A percentile compares a stretch with the other conserved stretches of the same genome.
Evolutionary conservation across 2,329 filamentous ascomycete species (phyloP).

Genomic region (Microsporum ferrugineum): DNA sequence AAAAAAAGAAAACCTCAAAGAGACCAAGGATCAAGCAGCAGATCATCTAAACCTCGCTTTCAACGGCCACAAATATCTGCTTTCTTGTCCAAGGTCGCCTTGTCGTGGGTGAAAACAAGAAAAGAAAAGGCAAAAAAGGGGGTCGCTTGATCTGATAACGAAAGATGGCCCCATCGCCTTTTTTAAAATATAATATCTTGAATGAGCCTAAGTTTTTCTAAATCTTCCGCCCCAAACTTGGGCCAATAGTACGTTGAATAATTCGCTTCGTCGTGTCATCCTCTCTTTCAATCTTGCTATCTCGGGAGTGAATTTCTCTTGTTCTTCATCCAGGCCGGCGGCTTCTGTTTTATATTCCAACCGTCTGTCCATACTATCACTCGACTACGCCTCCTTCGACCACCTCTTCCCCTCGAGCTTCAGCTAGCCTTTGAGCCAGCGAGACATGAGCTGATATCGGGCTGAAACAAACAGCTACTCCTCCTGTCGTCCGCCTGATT

Average conservation of each 20-base stretch:
- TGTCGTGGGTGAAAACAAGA: background rate
- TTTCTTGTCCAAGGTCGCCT: background rate
- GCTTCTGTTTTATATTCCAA: background rate
- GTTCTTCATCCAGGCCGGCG: background rate
- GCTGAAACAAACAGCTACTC: background rate
- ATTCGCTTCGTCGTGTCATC: background rate
- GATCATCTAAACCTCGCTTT: background rate
- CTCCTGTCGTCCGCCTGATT: background rate
- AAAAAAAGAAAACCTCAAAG: background rate
- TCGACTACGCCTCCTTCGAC: background rate
- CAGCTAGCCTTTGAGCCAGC: background rate
- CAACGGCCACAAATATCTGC: background rate
- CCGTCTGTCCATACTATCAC: background rate
- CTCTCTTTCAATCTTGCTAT: background rate
- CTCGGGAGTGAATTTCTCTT: background rate
- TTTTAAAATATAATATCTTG: no score
- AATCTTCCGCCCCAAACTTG: background rate
- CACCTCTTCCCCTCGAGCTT: background rate
- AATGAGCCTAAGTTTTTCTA: background rate
- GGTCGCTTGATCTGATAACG: background rate
- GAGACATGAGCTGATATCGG: background rate
- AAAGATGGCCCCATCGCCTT: background rate
- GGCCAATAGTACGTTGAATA: background rate
- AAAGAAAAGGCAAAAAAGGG: background rate
- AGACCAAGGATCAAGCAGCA: slow-evolving; percentile 1